phyloP scores from a whole-genome alignment of 2,329 filamentous ascomycete genomes.

The Aspergillus latus region DNA sequence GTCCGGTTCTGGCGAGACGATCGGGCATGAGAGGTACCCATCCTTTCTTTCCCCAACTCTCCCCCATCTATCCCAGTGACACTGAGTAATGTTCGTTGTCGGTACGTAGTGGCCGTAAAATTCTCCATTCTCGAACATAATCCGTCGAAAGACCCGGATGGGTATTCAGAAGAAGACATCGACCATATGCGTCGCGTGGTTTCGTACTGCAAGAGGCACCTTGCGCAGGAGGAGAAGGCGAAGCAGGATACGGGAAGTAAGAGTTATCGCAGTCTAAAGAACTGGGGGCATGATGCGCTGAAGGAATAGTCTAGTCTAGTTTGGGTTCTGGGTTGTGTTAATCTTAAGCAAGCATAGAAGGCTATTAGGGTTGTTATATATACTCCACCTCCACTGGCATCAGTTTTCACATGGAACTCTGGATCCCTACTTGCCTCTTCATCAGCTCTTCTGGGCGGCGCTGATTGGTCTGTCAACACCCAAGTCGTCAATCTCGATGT shows the following conservation, averaged over 20 bases:
- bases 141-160: constrained; percentile 55
- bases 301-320: constrained; percentile 33
- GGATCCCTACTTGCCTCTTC: too few species aligned
- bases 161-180: constrained; percentile 59
- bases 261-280: constrained; percentile 61
- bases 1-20: constrained; percentile 54
- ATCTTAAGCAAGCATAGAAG: too few species aligned
- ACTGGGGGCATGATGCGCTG: constrained; percentile 59
- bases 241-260: constrained; percentile 57
- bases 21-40: constrained; percentile 59
- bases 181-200: constrained; percentile 64
- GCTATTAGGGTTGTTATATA: too few species aligned
- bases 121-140: constrained; percentile 65
- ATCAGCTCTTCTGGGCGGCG: too few species aligned
- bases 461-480: too few species aligned
- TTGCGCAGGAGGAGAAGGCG: constrained; percentile 62
- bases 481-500: too few species aligned
- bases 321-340: too few species aligned
- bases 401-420: too few species aligned
- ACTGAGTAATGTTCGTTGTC: too few species aligned
- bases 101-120: constrained; percentile 57
- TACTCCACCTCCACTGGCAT: too few species aligned
- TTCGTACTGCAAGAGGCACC: constrained; percentile 64
- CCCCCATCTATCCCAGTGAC: too few species aligned
- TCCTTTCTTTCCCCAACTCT: too few species aligned